Percentiles rank a stretch among this genome's conserved stretches.
These are phyloP conservation scores for Calonectria crousiana DNA, from an alignment of 2,329 filamentous ascomycete genomes.

Conservation along the genomic window DNA sequence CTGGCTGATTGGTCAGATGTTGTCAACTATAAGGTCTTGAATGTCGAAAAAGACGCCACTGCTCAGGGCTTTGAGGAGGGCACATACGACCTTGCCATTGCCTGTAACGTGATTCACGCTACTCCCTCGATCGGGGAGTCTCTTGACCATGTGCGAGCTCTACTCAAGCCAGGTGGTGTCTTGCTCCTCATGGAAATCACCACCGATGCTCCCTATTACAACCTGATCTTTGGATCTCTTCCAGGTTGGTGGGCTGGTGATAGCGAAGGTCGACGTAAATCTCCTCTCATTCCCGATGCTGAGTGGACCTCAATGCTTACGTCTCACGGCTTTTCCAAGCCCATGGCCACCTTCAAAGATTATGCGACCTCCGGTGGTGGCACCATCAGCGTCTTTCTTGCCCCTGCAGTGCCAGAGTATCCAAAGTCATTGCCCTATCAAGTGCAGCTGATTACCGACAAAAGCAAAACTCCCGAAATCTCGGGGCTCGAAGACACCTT, in stretches of 20 bases:
- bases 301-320: constrained; percentile 3
- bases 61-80: constrained; percentile 49
- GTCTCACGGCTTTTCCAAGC: background rate
- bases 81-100: constrained; percentile 52
- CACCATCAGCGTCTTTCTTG: constrained; percentile 18
- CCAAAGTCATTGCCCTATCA: constrained; percentile 9
- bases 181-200: constrained; percentile 46
- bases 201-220: constrained; percentile 32
- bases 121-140: constrained; percentile 38
- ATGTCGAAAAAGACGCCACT: constrained; percentile 47
- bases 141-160: constrained; percentile 15
- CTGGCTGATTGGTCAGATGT: constrained; percentile 38
- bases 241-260: constrained; percentile 54
- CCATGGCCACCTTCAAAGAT: constrained; percentile 16
- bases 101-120: constrained; percentile 46
- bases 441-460: constrained; percentile 4
- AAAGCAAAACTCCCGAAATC: background rate
- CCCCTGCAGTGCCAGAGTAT: constrained; percentile 1
- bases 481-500: background rate
- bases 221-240: constrained; percentile 48
- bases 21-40: constrained; percentile 36
- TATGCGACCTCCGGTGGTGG: constrained; percentile 2
- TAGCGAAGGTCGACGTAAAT: constrained; percentile 33
- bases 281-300: constrained; percentile 8
- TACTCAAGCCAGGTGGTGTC: constrained; percentile 45